Conservation (phyloP, 2,329 filamentous ascomycete genomes). For the Aschersonia sp. region DNA sequence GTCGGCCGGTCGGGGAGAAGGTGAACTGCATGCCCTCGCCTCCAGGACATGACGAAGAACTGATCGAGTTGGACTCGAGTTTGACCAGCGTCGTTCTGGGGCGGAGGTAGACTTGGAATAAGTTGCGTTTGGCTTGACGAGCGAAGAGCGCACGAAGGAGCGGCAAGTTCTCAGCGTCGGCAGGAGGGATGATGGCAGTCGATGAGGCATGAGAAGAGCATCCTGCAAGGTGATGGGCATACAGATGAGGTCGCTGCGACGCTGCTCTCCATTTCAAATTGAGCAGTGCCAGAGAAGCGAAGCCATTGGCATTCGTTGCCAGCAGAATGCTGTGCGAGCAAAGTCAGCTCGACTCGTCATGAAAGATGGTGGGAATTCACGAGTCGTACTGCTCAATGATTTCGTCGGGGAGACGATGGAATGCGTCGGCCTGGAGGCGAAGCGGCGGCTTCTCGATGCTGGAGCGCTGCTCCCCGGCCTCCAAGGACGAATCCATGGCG, state of each 20-base stretch:
- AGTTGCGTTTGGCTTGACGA: conserved; percentile 58
- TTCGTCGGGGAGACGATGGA: conserved; percentile 48
- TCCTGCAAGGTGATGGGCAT: conserved; percentile 44
- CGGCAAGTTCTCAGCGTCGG: conserved; percentile 36
- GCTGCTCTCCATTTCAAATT: conserved; percentile 52
- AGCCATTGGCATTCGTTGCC: conserved; percentile 44
- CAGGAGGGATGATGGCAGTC: conserved; percentile 24
- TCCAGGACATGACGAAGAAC: conserved; percentile 68
- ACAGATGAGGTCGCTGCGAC: conserved; percentile 49
- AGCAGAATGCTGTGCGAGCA: conserved; percentile 38
- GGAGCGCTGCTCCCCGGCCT: conserved; percentile 14
- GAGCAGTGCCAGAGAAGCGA: conserved; percentile 51
- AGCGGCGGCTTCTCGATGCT: conserved; percentile 19
- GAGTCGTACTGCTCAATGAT: conserved; percentile 52
- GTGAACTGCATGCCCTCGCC: conserved; percentile 79
- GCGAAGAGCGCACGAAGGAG: conserved; percentile 52
- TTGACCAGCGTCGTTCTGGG: conserved; percentile 60
- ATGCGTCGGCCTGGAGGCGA: conserved; percentile 18
- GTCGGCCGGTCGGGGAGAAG: conserved; percentile 60
- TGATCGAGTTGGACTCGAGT: conserved; percentile 71
- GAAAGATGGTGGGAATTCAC: background rate
- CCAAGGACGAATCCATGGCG: conserved; percentile 17
- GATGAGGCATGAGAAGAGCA: conserved; percentile 44
- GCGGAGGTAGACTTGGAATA: conserved; percentile 63
- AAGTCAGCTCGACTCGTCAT: background rate